Percentiles rank a stretch among this genome's conserved stretches.
phyloP scores from a whole-genome alignment of 1,284 basidiomycete genomes.

The Tetrapyrgos nigripes region DNA sequence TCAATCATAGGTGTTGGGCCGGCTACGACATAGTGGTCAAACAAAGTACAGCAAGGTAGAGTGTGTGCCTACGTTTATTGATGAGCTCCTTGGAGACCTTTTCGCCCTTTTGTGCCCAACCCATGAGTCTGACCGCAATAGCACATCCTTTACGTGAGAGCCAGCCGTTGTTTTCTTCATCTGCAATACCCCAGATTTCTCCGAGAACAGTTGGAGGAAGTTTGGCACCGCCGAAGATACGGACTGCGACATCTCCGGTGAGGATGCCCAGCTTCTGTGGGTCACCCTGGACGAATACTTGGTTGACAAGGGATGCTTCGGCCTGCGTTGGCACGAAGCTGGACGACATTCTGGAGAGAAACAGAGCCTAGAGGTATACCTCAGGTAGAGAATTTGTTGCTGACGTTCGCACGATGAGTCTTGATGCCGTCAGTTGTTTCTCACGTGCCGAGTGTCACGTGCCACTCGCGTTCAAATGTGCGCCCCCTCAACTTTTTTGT shows the following conservation, averaged over 20 bases:
- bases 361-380: conserved; percentile 17
- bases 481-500: conserved; percentile 3
- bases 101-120: conserved; percentile 91
- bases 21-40: conserved; percentile 52
- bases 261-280: conserved; percentile 81
- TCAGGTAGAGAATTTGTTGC: no score
- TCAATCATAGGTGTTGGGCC: conserved; percentile 86
- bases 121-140: conserved; percentile 88
- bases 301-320: conserved; percentile 71
- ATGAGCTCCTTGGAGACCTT: conserved; percentile 66
- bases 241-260: conserved; percentile 86
- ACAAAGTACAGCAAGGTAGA: conserved; percentile 26
- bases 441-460: conserved; percentile 1
- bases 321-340: conserved; percentile 69
- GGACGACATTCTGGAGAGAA: conserved; percentile 55
- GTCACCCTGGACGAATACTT: conserved; percentile 75
- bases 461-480: conserved; percentile 3
- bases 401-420: neutral
- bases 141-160: conserved; percentile 88
- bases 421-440: neutral
- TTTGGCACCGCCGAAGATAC: conserved; percentile 81
- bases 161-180: conserved; percentile 93
- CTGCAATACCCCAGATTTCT: conserved; percentile 93
- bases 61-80: conserved; percentile 62
- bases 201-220: conserved; percentile 82